Evolutionary conservation across 2,329 filamentous ascomycete species (phyloP).

Genomic region (Phaeosphaeriaceae sp.): DNA sequence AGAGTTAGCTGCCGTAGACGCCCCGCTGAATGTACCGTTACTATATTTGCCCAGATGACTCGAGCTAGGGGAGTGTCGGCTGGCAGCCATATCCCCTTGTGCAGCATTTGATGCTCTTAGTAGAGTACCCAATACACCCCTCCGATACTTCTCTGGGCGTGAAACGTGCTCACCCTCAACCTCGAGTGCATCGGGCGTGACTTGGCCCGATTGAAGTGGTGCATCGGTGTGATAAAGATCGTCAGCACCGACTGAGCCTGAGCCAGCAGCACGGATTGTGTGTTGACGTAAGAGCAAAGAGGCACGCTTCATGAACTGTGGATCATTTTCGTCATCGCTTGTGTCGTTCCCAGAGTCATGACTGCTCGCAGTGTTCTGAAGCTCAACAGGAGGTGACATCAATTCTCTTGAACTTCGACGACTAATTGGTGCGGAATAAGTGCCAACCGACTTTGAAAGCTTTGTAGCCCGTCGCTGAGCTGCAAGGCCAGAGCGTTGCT

Average conservation of each 20-base stretch:
- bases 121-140: slow-evolving; percentile 74
- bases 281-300: slow-evolving; percentile 43
- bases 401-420: slow-evolving; percentile 45
- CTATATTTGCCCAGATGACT: slow-evolving; percentile 35
- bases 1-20: slow-evolving; percentile 46
- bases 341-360: slow-evolving; percentile 29
- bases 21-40: slow-evolving; percentile 37
- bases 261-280: slow-evolving; percentile 26
- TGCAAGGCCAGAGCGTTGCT: slow-evolving; percentile 42
- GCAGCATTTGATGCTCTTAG: slow-evolving; percentile 57
- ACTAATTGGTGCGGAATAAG: slow-evolving; percentile 43
- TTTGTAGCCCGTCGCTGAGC: slow-evolving; percentile 44
- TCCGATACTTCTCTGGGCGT: slow-evolving; percentile 70
- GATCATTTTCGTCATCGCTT: slow-evolving; percentile 38
- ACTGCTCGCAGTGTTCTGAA: slow-evolving; percentile 17
- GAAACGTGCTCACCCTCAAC: slow-evolving; percentile 69
- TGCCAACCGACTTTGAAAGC: slow-evolving; percentile 45
- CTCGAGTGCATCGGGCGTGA: slow-evolving; percentile 57
- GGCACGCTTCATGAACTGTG: slow-evolving; percentile 51
- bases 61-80: slow-evolving; percentile 6
- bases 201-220: slow-evolving; percentile 52
- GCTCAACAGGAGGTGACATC: slow-evolving; percentile 28
- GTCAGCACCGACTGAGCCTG: slow-evolving; percentile 26
- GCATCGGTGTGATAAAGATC: slow-evolving; percentile 41
- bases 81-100: slow-evolving; percentile 12